These are phyloP conservation scores for Corylus heterophylla DNA, from an alignment of 306 rosid species.

Conservation along the genomic window DNA sequence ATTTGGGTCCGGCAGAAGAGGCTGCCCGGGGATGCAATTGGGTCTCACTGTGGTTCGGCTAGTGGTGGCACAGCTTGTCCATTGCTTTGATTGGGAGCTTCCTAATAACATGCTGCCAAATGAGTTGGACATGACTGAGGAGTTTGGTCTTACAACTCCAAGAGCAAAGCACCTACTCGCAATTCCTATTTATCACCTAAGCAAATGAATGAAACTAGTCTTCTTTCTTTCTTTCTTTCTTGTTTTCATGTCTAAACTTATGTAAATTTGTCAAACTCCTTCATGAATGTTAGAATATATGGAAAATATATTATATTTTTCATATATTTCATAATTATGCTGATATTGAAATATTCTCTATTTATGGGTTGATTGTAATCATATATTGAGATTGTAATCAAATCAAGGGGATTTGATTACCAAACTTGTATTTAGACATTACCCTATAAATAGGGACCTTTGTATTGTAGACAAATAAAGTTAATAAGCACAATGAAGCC, in stretches of 20 bases:
- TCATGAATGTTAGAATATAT: no score
- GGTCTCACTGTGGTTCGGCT: slow-evolving; percentile 21
- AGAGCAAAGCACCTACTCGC: slow-evolving; percentile 29
- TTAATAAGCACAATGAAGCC: no score
- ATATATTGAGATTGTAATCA: no score
- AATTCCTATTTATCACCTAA: neutral
- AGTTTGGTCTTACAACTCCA: slow-evolving; percentile 29
- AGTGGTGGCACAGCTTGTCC: slow-evolving; percentile 39
- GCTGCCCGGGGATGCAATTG: slow-evolving; percentile 23
- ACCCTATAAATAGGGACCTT: no score
- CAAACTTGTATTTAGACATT: no score
- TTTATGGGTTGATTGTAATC: no score
- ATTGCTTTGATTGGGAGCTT: slow-evolving; percentile 43
- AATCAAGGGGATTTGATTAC: no score
- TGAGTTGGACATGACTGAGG: slow-evolving; percentile 41
- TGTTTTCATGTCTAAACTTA: neutral
- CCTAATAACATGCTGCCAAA: slow-evolving; percentile 27
- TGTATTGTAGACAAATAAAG: no score
- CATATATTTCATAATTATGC: no score
- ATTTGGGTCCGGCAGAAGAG: slow-evolving; percentile 12
- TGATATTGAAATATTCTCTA: no score
- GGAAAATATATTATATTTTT: no score
- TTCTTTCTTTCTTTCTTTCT: neutral
- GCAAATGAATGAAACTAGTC: neutral
- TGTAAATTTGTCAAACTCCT: no score